Evolutionary conservation across 2,329 filamentous ascomycete genomes (phyloP).

Genomic region (Neonectria faginata): DNA sequence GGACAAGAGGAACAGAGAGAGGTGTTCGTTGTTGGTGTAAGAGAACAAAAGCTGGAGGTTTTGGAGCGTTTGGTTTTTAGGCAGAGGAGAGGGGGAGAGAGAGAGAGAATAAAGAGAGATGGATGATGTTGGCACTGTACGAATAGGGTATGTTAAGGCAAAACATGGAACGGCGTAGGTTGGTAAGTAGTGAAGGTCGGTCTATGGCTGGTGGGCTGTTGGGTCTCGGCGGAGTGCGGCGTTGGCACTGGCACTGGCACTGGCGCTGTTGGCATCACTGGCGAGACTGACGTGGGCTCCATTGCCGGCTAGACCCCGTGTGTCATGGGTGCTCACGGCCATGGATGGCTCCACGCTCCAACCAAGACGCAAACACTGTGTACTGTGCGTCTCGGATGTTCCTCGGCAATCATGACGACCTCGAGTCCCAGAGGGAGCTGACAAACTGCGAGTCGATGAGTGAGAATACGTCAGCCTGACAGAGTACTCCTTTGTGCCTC

Average conservation of each 20-base stretch:
- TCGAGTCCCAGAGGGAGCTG: background rate
- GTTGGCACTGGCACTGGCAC: slow-evolving; percentile 2
- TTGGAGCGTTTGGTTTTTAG: background rate
- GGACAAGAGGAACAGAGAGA: background rate
- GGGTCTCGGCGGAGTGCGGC: background rate
- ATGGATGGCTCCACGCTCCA: background rate
- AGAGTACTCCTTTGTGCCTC: background rate
- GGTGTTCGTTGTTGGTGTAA: background rate
- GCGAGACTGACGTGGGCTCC: slow-evolving; percentile 12
- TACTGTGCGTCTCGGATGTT: background rate
- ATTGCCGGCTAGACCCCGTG: no score
- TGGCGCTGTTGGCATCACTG: slow-evolving; percentile 14
- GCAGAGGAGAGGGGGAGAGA: background rate
- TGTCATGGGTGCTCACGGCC: background rate
- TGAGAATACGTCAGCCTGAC: background rate
- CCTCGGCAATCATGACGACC: slow-evolving; percentile 5
- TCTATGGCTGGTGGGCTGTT: background rate
- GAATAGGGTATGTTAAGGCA: no score
- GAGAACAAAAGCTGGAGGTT: background rate
- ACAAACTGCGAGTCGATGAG: background rate
- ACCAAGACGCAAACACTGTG: background rate
- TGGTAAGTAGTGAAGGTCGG: no score
- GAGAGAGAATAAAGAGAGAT: background rate
- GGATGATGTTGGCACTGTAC: background rate
- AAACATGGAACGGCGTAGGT: no score